phyloP scores from a whole-genome alignment of 2,329 filamentous ascomycete species.

The Phaeoacremonium minimum region DNA sequence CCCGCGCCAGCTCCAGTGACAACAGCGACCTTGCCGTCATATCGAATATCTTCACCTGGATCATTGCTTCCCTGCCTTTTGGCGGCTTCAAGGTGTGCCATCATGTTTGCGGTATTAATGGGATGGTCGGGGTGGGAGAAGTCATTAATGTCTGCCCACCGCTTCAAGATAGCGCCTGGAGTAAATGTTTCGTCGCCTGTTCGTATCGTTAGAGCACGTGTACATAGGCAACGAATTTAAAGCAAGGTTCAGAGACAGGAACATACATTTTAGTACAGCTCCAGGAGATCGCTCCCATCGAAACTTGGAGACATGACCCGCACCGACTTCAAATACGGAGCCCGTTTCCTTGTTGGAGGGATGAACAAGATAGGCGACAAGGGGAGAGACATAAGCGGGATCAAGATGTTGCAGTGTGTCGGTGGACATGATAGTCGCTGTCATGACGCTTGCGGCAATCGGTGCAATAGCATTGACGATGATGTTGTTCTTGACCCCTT shows the following conservation, averaged over 20 bases:
- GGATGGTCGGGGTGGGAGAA: conserved; percentile 83
- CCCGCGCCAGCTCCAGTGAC: conserved; percentile 85
- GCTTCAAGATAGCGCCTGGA: conserved; percentile 78
- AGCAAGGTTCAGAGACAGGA: too few species aligned
- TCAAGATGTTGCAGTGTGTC: conserved; percentile 80
- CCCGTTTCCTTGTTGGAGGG: conserved; percentile 84
- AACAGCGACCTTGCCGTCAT: conserved; percentile 79
- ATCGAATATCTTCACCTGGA: conserved; percentile 69
- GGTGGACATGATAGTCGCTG: conserved; percentile 91
- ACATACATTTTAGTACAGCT: conserved; percentile 82
- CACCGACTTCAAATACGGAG: conserved; percentile 88
- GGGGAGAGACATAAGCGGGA: conserved; percentile 91
- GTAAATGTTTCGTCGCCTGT: conserved; percentile 86
- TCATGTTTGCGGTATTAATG: conserved; percentile 80
- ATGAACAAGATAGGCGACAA: conserved; percentile 86
- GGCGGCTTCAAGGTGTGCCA: conserved; percentile 79
- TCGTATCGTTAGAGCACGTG: too few species aligned
- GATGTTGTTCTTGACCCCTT: conserved; percentile 6
- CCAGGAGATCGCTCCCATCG: conserved; percentile 93
- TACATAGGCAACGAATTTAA: too few species aligned
- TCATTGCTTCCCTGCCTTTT: conserved; percentile 71
- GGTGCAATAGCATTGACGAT: conserved; percentile 13
- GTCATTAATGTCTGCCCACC: conserved; percentile 85
- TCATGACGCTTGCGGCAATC: conserved; percentile 93
- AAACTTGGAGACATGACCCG: conserved; percentile 86